These are phyloP conservation scores for Diaporthe sp. DNA, from an alignment of 2,329 filamentous ascomycete species.

Conservation along the genomic window DNA sequence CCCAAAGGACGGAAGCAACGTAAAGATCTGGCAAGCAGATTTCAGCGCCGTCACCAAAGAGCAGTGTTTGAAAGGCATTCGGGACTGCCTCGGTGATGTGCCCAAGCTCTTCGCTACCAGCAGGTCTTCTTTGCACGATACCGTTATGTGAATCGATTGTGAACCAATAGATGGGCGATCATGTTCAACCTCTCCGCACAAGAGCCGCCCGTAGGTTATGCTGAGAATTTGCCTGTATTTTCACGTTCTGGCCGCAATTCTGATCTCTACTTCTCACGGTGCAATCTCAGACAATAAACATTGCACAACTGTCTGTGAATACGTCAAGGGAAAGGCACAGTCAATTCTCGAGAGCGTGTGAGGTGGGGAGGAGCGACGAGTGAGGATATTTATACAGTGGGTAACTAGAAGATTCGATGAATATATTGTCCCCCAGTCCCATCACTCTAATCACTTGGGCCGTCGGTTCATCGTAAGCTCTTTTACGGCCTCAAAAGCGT, in stretches of 20 bases:
- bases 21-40: not conserved
- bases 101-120: not conserved
- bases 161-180: not conserved
- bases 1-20: not conserved
- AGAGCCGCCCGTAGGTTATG: too few species aligned
- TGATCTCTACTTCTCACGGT: too few species aligned
- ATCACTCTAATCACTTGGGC: not conserved
- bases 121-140: not conserved
- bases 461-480: not conserved
- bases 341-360: not conserved
- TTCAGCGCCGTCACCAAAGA: not conserved
- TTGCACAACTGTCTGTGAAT: not conserved
- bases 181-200: too few species aligned
- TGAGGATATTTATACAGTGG: not conserved
- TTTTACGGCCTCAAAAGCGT: not conserved
- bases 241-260: not conserved
- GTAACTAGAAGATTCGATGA: not conserved
- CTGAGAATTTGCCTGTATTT: not conserved
- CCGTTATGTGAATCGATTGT: not conserved
- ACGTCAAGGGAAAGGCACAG: not conserved
- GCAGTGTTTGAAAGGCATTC: not conserved
- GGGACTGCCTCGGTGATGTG: not conserved
- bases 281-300: not conserved
- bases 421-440: not conserved
- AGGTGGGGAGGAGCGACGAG: not conserved